Percentiles rank a stretch among this genome's conserved stretches.
These are phyloP conservation scores for Nannochloropsis granulata DNA, from an alignment of 108 stramenopile species.

Conservation along the genomic window DNA sequence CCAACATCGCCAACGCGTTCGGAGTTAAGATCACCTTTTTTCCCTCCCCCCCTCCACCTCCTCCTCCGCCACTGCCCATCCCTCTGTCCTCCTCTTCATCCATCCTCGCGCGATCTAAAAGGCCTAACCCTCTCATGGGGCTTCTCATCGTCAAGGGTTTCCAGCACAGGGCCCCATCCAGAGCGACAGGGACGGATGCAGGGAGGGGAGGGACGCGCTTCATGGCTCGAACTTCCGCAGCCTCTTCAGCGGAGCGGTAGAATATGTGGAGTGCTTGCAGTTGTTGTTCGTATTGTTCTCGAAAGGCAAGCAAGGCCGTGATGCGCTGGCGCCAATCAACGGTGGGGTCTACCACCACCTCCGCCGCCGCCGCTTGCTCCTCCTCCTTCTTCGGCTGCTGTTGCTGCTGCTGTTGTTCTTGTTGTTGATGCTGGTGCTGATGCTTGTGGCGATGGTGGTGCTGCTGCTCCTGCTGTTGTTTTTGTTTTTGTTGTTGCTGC, in stretches of 20 bases:
- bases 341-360: neutral
- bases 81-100: neutral
- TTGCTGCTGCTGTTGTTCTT: no score
- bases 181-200: neutral
- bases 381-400: no score
- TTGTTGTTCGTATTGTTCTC: neutral
- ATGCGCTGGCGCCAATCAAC: neutral
- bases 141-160: neutral
- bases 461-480: no score
- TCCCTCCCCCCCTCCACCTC: neutral
- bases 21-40: no score
- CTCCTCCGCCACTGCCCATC: neutral
- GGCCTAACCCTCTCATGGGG: neutral
- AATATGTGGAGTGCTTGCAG: neutral
- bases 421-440: no score
- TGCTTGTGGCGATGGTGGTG: no score
- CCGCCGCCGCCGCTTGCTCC: no score
- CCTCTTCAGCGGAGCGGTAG: neutral
- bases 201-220: neutral
- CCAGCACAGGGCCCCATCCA: neutral
- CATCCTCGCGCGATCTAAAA: neutral
- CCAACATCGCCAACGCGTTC: no score
- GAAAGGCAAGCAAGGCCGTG: neutral
- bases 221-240: neutral
- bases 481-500: no score